phyloP scores from a whole-genome alignment of 2,329 filamentous ascomycete genomes.

The Pseudocercospora fuligena region DNA sequence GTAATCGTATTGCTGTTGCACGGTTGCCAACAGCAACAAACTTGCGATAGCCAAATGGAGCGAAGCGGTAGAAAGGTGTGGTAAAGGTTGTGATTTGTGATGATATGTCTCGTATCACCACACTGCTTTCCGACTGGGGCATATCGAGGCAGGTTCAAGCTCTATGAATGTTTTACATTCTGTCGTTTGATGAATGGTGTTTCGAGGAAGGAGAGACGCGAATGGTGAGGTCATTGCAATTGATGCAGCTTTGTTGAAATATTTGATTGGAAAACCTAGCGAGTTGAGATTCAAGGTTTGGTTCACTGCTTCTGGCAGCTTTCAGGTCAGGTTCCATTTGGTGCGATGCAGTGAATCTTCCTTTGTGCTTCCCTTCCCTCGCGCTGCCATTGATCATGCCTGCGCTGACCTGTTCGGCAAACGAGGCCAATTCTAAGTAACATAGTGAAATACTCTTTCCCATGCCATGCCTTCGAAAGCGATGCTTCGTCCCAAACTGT shows the following conservation, averaged over 20 bases:
- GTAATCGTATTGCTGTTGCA: slow-evolving; percentile 21
- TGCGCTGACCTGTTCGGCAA: too few relatives aligned
- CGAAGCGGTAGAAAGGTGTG: slow-evolving; percentile 26
- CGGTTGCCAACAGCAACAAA: slow-evolving; percentile 27
- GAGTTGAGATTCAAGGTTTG: too few relatives aligned
- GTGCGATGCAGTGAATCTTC: too few relatives aligned
- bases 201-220: neutral
- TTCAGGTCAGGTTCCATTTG: too few relatives aligned
- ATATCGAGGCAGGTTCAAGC: neutral
- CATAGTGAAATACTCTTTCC: too few relatives aligned
- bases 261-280: too few relatives aligned
- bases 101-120: slow-evolving; percentile 18
- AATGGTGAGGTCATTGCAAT: neutral
- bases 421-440: too few relatives aligned
- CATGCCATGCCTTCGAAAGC: too few relatives aligned
- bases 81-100: slow-evolving; percentile 23
- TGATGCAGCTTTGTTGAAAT: neutral
- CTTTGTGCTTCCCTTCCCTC: too few relatives aligned
- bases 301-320: too few relatives aligned
- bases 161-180: neutral
- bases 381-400: too few relatives aligned
- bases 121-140: neutral
- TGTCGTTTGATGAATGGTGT: neutral
- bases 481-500: too few relatives aligned
- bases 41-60: slow-evolving; percentile 24